Percentiles rank a stretch among this genome's conserved stretches.
Evolutionary conservation across 2,329 filamentous ascomycete genomes (phyloP).

Genomic region (Orbilia brochopaga): DNA sequence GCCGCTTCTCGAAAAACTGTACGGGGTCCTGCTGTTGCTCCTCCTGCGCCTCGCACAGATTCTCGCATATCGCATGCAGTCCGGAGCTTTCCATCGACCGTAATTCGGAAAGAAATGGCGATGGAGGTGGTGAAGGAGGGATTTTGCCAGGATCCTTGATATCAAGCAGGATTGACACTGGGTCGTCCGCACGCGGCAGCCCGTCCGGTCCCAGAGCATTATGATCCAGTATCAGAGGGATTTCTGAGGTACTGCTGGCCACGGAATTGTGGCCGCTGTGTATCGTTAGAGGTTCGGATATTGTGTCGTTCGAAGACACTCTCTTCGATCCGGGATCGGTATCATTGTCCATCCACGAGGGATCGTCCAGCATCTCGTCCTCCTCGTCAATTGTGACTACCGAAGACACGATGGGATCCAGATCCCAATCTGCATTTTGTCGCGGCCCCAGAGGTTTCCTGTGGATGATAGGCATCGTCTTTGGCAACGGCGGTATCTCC

Average conservation of each 20-base stretch:
- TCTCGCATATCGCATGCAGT: constrained; percentile 41
- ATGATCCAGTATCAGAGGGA: constrained; percentile 47
- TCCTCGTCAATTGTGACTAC: constrained; percentile 41
- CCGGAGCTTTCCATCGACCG: constrained; percentile 38
- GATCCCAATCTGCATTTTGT: constrained; percentile 49
- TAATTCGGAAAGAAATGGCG: constrained; percentile 33
- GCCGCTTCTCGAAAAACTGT: constrained; percentile 46
- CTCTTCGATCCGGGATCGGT: constrained; percentile 46
- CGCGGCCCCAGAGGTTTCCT: constrained; percentile 48
- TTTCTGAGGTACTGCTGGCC: constrained; percentile 45
- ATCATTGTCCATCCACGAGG: constrained; percentile 49
- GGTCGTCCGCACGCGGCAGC: constrained; percentile 42
- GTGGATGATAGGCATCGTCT: constrained; percentile 39
- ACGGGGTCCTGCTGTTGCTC: constrained; percentile 28
- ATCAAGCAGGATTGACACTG: constrained; percentile 39
- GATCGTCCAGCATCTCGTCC: constrained; percentile 39
- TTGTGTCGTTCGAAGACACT: constrained; percentile 49
- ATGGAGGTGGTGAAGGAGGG: constrained; percentile 27
- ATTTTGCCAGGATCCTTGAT: constrained; percentile 25
- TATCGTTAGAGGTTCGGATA: constrained; percentile 48
- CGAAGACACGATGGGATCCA: constrained; percentile 36
- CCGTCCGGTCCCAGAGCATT: constrained; percentile 40
- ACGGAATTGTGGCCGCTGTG: constrained; percentile 46
- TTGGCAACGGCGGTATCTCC: constrained; percentile 46
- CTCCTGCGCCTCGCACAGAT: constrained; percentile 39